Base-by-base conservation (phyloP, 1,284 basidiomycete genomes). In the Pseudozyma thailandica region DNA sequence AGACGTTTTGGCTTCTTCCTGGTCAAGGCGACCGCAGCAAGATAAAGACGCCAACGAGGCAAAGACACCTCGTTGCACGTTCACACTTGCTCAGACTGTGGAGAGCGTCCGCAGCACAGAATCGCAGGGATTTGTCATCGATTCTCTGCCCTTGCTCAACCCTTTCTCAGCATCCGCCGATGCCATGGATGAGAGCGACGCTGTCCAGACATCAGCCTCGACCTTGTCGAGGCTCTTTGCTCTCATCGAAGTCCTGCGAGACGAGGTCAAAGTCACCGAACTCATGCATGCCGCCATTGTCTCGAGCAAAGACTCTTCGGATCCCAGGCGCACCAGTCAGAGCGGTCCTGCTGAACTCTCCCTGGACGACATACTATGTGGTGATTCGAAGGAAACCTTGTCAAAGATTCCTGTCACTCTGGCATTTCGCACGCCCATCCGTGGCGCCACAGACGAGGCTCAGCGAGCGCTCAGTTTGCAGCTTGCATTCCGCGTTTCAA, bases 241-340 rank as follows among this genome's bases (percentile, higher is more conserved):
- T 13, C 59, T 59, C 10, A 68, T 72, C 38, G 64, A 72, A 41
- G 49, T 59, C 6, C 26, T 72, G 33, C 45, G 70, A 10, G 70
- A 72, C 39, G 70, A 72, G 20, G 48, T 72, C 45, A 59, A 58
- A 44, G 46, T 66, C 35, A 64, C 70, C 5, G 70, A 72, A 50
- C 56, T 72, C 30, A 55, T 63, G 53, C 70, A 60, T 26, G 50
- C 64, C 16, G 64, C 70, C 9, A 47, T 68, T 15, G 42, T 63
- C 33, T 59, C 59, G n/a, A 50, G 50, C 31, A 45, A 47, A n/a
- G 33, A 39, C 4, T 16, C 31, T 8, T 16, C 18, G 13, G 23
- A 33, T 26, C 28, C 41, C 15, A 37, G 28, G n/a, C n/a, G n/a
- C 1, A 4, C 15, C 6, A 26, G 7, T 18, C 45, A 38, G 35